Evolutionary conservation across 2,329 filamentous ascomycete genomes (phyloP).

Genomic region (Coleophoma crateriformis): DNA sequence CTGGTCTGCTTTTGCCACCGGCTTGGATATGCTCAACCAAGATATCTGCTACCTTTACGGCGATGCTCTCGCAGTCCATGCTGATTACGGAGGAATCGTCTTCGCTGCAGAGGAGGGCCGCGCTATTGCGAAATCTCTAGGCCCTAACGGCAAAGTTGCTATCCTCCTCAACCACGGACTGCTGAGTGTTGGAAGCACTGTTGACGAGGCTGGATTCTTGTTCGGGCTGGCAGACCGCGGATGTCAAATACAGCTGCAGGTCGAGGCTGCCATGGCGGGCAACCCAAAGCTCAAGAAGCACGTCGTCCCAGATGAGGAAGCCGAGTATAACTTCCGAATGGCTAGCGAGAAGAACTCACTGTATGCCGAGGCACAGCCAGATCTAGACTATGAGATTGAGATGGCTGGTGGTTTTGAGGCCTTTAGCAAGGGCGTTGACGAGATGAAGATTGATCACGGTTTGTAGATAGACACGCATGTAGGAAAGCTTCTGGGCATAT

Average conservation of each 20-base stretch:
- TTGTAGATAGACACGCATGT: slow-evolving; percentile 3
- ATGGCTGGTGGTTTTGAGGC: slow-evolving; percentile 27
- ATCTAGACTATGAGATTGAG: slow-evolving; percentile 40
- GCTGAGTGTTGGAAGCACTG: slow-evolving; percentile 63
- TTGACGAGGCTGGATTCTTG: slow-evolving; percentile 69
- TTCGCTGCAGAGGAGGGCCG: slow-evolving; percentile 58
- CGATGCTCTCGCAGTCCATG: slow-evolving; percentile 55
- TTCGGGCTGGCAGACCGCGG: slow-evolving; percentile 64
- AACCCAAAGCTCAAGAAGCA: slow-evolving; percentile 40
- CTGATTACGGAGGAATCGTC: slow-evolving; percentile 59
- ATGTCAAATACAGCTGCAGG: slow-evolving; percentile 61
- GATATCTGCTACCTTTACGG: slow-evolving; percentile 62
- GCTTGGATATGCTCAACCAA: slow-evolving; percentile 66
- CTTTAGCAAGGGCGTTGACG: slow-evolving; percentile 23
- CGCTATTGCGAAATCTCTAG: slow-evolving; percentile 58
- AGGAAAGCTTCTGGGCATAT: not conserved
- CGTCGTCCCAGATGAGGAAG: slow-evolving; percentile 48
- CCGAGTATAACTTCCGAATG: slow-evolving; percentile 46
- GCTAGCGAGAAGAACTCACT: slow-evolving; percentile 39
- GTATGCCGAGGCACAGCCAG: slow-evolving; percentile 40
- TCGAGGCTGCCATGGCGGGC: slow-evolving; percentile 59
- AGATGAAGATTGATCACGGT: slow-evolving; percentile 20
- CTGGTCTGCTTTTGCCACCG: slow-evolving; percentile 59
- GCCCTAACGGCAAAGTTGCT: slow-evolving; percentile 48
- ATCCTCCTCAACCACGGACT: slow-evolving; percentile 70